Evolutionary conservation across 352 stramenopile species (phyloP), one percentile per base, ranked within the genome.

Genomic region (Globisporangium middletonii): DNA sequence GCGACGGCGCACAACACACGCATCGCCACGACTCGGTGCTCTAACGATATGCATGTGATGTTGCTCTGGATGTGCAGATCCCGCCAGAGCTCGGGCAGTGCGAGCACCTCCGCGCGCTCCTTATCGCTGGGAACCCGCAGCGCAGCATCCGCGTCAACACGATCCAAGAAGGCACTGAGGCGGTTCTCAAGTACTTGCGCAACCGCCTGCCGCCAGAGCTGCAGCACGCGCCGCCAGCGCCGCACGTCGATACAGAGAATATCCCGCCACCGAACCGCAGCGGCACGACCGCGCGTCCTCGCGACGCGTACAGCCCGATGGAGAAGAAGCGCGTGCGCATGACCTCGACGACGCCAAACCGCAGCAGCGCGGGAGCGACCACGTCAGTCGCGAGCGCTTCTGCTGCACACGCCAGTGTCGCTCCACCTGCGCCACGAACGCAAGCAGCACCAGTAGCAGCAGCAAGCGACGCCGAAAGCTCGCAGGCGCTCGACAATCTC

Each of bases 91-190:
- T 95, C 26, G 77, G 79, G 26, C 66, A 72, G 2, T 86, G 75
- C 45, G 65, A 73, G 35, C 67, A 83, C 46, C 73, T 95, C 3
- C 66, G 71, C n/a, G 65, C 77, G 2, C 58, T 95, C 5, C 75
- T 83, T 26, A 59, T 94, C 18, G 59, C 55, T 55, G 86, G 83
- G 37, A 95, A 95, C 59, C 84, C 86, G 1, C 83, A 94, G 63
- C 79, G 84, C 38, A 73, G 69, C 52, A 77, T 95, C 33, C 79
- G 84, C 28, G 47, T 72, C 6, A 77, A 78, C 30, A 82, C 87
- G 19, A 68, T 94, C 13, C 78, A 83, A 59, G 72, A 74, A 64
- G 83, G 84, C 43, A 79, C 83, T 0, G 79, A 90, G 30, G 79
- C 83, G 7, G 75, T 93, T 43, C 67, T 93, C 33, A 86, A 88